These are phyloP conservation scores for Globisporangium heterothallicum DNA, from an alignment of 352 stramenopile species.

Conservation along the genomic window DNA sequence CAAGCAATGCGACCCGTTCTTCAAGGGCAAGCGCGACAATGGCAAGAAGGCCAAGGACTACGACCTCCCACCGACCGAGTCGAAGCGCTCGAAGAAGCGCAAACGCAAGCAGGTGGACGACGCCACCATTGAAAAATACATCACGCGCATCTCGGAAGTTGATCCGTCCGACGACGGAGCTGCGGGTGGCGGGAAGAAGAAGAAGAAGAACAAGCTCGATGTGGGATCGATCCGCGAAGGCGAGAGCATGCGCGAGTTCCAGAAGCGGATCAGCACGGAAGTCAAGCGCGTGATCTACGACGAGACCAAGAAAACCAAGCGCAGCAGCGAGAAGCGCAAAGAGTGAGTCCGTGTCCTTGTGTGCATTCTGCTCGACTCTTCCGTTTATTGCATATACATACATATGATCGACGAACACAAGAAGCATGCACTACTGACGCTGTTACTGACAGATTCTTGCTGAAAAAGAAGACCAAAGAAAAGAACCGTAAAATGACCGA, in stretches of 20 bases:
- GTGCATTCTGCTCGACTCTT: conserved; percentile 5
- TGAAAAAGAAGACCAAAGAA: conserved; percentile 76
- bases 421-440: too few relatives aligned
- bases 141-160: conserved; percentile 46
- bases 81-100: conserved; percentile 80
- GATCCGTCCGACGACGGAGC: conserved; percentile 2
- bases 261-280: conserved; percentile 79
- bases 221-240: conserved; percentile 52
- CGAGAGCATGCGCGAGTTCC: conserved; percentile 81
- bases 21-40: conserved; percentile 70
- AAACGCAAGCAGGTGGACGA: conserved; percentile 59
- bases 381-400: too few relatives aligned
- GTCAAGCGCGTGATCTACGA: conserved; percentile 84
- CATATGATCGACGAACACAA: too few relatives aligned
- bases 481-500: conserved; percentile 73
- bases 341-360: conserved; percentile 19
- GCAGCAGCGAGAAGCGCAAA: conserved; percentile 75
- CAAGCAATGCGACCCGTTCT: conserved; percentile 85
- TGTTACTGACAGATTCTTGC: conserved; percentile 36
- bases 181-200: conserved; percentile 24
- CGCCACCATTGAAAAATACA: conserved; percentile 55
- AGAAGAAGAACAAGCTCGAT: conserved; percentile 43
- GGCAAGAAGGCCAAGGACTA: conserved; percentile 68
- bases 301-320: conserved; percentile 68
- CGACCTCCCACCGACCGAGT: conserved; percentile 62